phyloP scores from a whole-genome alignment of 1,284 basidiomycete genomes.

The Vanrija pseudolonga region DNA sequence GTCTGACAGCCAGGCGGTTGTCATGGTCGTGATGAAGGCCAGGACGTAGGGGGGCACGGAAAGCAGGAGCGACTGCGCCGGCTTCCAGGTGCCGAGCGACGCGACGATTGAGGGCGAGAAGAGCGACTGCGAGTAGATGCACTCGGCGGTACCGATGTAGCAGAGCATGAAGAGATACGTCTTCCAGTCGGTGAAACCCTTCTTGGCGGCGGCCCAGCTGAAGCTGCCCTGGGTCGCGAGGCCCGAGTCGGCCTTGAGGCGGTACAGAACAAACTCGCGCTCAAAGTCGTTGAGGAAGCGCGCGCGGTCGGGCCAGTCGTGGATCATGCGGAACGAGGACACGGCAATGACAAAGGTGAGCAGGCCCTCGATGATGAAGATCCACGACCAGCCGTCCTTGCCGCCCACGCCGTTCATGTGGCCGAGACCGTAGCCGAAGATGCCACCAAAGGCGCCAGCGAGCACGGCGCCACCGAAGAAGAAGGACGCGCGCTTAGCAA shows the following conservation, averaged over 20 bases:
- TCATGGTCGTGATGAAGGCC: constrained; percentile 52
- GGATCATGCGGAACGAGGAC: constrained; percentile 45
- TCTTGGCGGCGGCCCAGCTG: constrained; percentile 30
- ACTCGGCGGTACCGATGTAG: constrained; percentile 48
- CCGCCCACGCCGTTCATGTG: constrained; percentile 46
- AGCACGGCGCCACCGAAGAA: constrained; percentile 53
- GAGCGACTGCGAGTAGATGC: constrained; percentile 48
- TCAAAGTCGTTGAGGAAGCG: constrained; percentile 49
- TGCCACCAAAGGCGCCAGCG: constrained; percentile 49
- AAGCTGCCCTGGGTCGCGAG: constrained; percentile 43
- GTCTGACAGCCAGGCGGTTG: constrained; percentile 49
- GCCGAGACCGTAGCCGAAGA: constrained; percentile 39
- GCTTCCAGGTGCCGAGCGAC: constrained; percentile 46
- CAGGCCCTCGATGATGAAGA: constrained; percentile 52
- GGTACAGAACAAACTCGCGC: constrained; percentile 41
- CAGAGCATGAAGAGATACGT: constrained; percentile 41
- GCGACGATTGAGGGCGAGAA: constrained; percentile 51
- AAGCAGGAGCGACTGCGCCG: constrained; percentile 48
- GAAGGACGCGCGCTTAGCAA: constrained; percentile 46
- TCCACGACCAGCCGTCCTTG: constrained; percentile 51
- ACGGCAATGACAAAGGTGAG: constrained; percentile 46
- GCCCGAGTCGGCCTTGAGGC: constrained; percentile 48
- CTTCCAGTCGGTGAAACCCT: constrained; percentile 46
- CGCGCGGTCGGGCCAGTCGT: constrained; percentile 51
- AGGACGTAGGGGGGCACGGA: constrained; percentile 52